Conservation (phyloP, 2,329 filamentous ascomycete species). For the Penicillium sp. region DNA sequence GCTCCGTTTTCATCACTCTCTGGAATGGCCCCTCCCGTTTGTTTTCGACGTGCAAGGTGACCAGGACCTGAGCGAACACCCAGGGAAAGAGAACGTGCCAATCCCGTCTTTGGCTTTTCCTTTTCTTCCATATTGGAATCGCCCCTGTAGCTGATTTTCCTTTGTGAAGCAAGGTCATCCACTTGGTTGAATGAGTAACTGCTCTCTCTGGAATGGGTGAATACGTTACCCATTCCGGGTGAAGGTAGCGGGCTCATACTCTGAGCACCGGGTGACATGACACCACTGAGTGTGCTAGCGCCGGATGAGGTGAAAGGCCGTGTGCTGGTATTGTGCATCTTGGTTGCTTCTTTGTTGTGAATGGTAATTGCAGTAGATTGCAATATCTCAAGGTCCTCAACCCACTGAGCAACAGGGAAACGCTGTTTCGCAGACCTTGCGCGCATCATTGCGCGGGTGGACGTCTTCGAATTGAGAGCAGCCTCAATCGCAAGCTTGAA, state of each 20-base stretch:
- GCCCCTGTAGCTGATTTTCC: constrained; percentile 40
- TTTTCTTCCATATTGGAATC: constrained; percentile 34
- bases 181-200: constrained; percentile 32
- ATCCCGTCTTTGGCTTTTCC: constrained; percentile 34
- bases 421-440: constrained; percentile 64
- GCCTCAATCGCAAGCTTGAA: constrained; percentile 63
- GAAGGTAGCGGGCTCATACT: constrained; percentile 26
- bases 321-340: constrained; percentile 31
- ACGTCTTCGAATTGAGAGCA: constrained; percentile 57
- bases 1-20: constrained; percentile 16
- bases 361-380: constrained; percentile 61
- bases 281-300: constrained; percentile 39
- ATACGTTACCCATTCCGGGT: constrained; percentile 29
- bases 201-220: constrained; percentile 22
- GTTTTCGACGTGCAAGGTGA: constrained; percentile 34
- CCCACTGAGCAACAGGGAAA: constrained; percentile 67
- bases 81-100: constrained; percentile 44
- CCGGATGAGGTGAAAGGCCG: constrained; percentile 45
- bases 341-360: constrained; percentile 47
- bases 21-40: constrained; percentile 15
- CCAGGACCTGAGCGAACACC: constrained; percentile 47
- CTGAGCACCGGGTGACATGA: constrained; percentile 22
- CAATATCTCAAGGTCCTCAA: constrained; percentile 62
- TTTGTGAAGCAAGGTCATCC: constrained; percentile 34
- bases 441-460: constrained; percentile 61